phyloP scores from a whole-genome alignment of 2,329 filamentous ascomycete species.

The Orbilia quercus region DNA sequence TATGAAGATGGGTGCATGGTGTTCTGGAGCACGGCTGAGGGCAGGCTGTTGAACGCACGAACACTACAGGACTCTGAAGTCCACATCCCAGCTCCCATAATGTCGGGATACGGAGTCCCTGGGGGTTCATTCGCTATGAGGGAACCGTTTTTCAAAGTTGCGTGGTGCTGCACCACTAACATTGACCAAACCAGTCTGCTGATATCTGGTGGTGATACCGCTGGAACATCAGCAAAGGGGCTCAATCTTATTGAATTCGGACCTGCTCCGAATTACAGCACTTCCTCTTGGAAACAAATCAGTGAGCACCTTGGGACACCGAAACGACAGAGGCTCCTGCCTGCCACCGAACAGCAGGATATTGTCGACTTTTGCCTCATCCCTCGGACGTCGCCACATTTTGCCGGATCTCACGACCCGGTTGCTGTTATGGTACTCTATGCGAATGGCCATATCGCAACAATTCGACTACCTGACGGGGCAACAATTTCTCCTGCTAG shows the following conservation, averaged over 20 bases:
- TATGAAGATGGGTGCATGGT: slow-evolving; percentile 93
- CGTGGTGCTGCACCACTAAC: slow-evolving; percentile 93
- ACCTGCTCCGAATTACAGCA: slow-evolving; percentile 87
- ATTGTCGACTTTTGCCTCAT: slow-evolving; percentile 84
- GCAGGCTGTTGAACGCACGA: slow-evolving; percentile 82
- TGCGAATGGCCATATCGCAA: slow-evolving; percentile 87
- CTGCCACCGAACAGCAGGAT: slow-evolving; percentile 80
- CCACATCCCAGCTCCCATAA: slow-evolving; percentile 64
- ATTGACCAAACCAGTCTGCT: slow-evolving; percentile 91
- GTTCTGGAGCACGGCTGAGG: slow-evolving; percentile 93
- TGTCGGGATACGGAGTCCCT: slow-evolving; percentile 68
- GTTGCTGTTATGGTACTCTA: slow-evolving; percentile 83
- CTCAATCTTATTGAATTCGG: slow-evolving; percentile 92
- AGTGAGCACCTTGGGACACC: slow-evolving; percentile 80
- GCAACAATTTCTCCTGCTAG: slow-evolving; percentile 92
- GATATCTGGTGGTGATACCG: slow-evolving; percentile 81
- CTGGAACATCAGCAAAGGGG: slow-evolving; percentile 76
- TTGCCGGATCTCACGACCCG: slow-evolving; percentile 87
- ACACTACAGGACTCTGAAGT: slow-evolving; percentile 80
- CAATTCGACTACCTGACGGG: slow-evolving; percentile 90
- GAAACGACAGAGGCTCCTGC: slow-evolving; percentile 76
- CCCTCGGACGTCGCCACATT: slow-evolving; percentile 84
- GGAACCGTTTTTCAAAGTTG: slow-evolving; percentile 80
- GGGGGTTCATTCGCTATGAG: slow-evolving; percentile 71
- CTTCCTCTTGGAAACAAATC: slow-evolving; percentile 87